These are phyloP conservation scores for Exsudoporus floridanus DNA, from an alignment of 1,284 basidiomycete species.

Conservation along the genomic window DNA sequence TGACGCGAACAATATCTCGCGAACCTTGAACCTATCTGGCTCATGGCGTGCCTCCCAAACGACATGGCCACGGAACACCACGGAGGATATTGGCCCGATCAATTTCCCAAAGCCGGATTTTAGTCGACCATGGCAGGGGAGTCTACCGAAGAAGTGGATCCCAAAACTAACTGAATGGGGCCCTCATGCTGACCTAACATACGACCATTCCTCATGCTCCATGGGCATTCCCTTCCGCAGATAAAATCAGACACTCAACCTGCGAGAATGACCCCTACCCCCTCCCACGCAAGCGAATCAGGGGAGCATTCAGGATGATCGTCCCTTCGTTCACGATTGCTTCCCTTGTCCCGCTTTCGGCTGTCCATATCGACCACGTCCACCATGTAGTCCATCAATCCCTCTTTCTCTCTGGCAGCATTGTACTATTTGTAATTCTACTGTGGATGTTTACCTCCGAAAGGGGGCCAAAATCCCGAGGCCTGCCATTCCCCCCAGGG, in stretches of 20 bases:
- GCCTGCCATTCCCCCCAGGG: slow-evolving; percentile 20
- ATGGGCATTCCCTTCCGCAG: background rate
- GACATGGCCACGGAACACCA: background rate
- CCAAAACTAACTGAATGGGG: background rate
- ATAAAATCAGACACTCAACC: slow-evolving; percentile 5
- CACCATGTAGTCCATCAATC: background rate
- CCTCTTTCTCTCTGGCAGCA: background rate
- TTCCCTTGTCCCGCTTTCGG: slow-evolving; percentile 8
- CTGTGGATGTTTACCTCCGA: slow-evolving; percentile 1
- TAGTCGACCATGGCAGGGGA: background rate
- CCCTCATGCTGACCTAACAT: slow-evolving; percentile 3
- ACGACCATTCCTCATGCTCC: background rate
- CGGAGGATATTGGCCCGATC: background rate
- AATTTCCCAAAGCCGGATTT: background rate
- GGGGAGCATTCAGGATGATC: slow-evolving; percentile 3
- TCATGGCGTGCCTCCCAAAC: background rate
- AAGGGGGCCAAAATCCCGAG: background rate
- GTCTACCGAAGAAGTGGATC: background rate
- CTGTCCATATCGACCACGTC: background rate
- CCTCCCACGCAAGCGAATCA: slow-evolving; percentile 4
- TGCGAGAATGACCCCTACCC: no score
- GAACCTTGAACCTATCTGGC: background rate
- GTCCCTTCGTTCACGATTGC: background rate
- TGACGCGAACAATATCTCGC: no score
- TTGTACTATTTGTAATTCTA: background rate